Evolutionary conservation across 2,329 filamentous ascomycete species (phyloP), one percentile per base, ranked within the genome.

Genomic region (Epichloe hybrida): DNA sequence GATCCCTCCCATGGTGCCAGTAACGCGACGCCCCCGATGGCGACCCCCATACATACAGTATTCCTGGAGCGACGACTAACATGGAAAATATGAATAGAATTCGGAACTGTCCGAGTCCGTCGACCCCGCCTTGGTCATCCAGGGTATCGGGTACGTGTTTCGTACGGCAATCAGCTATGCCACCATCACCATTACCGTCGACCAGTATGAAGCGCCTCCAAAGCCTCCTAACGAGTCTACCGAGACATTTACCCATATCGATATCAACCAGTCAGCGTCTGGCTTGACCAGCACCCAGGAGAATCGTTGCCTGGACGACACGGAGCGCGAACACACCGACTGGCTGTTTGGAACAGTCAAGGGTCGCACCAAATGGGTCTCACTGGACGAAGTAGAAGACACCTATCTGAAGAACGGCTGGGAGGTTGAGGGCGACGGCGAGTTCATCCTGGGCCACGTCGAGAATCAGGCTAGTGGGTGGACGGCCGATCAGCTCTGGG

Each of bases 321-420:
- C 58, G 50, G 65, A 58, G 57, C 81, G 84, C 58, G 76, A 79
- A 55, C 86, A 90, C 71, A 71, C 70, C 23, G 88, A 95, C 72
- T 83, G 81, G 73, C 77, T 95, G 57, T 95, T 94, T 64, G 89
- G 89, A 52, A 70, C 69, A 50, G 76, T 93, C 55, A 71, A 72
- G 48, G 86, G 84, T 52, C 74, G 73, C 53, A 79, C 75, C 41
- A 67, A 71, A 44, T 81, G 75, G 63, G 57, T 78, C 52, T 62
- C 59, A 11, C 61, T 68, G 20, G 71, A 67, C 17, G 72, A 75
- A 17, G 65, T 80, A 38, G 64, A 70, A n/a, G 78, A 83, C 59
- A 77, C 72, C 4, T 79, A 69, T 51, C 71, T 83, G 50, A 72
- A 71, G 55, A 66, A 72, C 46, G 77, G 76, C 31, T 89, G 84